Conservation (phyloP, 2,329 filamentous ascomycete species). For the Pseudocercospora macadamiae region DNA sequence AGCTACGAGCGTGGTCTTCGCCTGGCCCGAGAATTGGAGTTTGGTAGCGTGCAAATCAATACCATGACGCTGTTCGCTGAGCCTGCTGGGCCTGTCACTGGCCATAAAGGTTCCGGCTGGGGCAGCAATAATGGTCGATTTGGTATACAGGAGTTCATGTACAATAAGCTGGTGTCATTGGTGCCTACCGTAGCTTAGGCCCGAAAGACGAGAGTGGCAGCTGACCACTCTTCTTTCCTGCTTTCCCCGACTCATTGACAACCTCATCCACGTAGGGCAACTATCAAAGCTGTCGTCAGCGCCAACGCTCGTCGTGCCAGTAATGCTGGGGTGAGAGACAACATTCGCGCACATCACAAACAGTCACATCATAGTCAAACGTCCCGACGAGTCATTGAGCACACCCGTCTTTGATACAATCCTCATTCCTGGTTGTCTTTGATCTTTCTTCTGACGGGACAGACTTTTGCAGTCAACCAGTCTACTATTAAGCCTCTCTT, state of each 20-base stretch:
- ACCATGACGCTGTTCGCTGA: constrained; percentile 8
- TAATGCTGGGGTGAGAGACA: too few relatives aligned
- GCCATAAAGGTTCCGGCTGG: constrained; percentile 10
- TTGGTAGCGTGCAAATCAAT: constrained; percentile 11
- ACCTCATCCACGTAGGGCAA: too few relatives aligned
- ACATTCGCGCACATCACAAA: neutral
- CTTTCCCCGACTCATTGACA: too few relatives aligned
- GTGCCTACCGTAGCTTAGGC: neutral
- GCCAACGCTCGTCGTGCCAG: neutral
- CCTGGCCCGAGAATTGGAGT: constrained; percentile 8
- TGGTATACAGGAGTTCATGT: constrained; percentile 3
- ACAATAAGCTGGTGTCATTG: neutral
- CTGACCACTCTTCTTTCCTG: neutral
- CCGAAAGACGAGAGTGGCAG: neutral
- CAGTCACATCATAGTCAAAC: too few relatives aligned
- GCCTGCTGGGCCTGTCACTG: constrained; percentile 3
- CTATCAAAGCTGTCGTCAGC: neutral
- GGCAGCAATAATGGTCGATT: constrained; percentile 5
- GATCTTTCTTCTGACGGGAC: too few relatives aligned
- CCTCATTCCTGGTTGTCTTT: too few relatives aligned
- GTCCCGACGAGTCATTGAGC: too few relatives aligned
- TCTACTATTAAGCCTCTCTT: too few relatives aligned
- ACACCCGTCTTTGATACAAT: too few relatives aligned
- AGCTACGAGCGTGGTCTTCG: constrained; percentile 3
- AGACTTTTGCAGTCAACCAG: too few relatives aligned